Evolutionary conservation across 2,329 filamentous ascomycete species (phyloP).

Genomic region (Fusarium scirpi): DNA sequence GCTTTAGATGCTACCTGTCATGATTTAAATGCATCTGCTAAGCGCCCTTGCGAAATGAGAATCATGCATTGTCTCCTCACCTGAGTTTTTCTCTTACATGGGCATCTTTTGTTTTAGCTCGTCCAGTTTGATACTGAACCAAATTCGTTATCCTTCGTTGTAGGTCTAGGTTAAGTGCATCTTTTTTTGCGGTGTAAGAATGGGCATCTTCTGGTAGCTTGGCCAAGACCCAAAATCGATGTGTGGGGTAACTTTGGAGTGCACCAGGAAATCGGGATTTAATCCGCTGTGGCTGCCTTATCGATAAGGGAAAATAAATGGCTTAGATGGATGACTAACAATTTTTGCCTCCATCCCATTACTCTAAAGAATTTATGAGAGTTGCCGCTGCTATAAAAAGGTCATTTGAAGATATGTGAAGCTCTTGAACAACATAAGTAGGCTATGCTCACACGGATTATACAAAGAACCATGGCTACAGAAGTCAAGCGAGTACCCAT

Average conservation of each 20-base stretch:
- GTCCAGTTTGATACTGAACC: neutral
- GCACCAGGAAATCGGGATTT: neutral
- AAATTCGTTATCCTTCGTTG: neutral
- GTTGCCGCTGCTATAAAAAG: constrained; percentile 3
- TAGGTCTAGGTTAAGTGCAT: constrained; percentile 6
- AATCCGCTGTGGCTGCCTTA: constrained; percentile 15
- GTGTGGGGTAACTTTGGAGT: constrained; percentile 2
- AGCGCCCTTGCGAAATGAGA: neutral
- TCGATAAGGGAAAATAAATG: constrained; percentile 42
- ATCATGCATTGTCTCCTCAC: neutral
- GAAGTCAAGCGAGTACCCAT: constrained; percentile 80
- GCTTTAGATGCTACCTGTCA: neutral
- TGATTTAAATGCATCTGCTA: neutral
- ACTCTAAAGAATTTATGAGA: constrained; percentile 31
- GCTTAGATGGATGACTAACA: constrained; percentile 34
- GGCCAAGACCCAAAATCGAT: neutral
- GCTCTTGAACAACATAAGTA: constrained; percentile 17
- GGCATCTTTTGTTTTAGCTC: neutral
- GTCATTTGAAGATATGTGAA: constrained; percentile 14
- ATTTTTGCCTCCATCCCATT: constrained; percentile 35
- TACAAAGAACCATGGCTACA: constrained; percentile 69
- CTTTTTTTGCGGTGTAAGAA: neutral
- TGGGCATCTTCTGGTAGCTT: neutral
- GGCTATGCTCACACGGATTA: constrained; percentile 49
- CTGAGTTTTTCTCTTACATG: neutral